phyloP scores from a whole-genome alignment of 805 yeast genomes.

The Starmerella apis region DNA sequence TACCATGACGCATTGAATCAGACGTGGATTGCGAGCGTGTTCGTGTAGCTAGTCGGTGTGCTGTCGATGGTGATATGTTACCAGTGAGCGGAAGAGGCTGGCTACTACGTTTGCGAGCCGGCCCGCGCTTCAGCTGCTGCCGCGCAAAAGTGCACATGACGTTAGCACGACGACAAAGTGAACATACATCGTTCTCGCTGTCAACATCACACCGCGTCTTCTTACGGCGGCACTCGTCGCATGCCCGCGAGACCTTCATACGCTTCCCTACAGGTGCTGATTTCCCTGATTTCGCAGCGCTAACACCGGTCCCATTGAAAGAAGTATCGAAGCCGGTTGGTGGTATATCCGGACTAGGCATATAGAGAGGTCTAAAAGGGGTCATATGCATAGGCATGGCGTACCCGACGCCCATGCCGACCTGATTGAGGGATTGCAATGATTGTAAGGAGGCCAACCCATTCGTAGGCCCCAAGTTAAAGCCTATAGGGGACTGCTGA shows the following conservation, averaged over 20 bases:
- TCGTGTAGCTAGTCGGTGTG: not conserved
- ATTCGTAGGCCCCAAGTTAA: not conserved
- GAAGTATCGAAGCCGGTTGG: not conserved
- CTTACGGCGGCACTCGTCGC: conserved; percentile 36
- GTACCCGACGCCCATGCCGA: conserved; percentile 3
- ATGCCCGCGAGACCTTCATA: conserved; percentile 27
- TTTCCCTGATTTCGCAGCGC: not conserved
- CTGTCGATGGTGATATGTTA: not conserved
- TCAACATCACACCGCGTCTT: conserved; percentile 37
- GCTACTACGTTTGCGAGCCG: conserved; percentile 40
- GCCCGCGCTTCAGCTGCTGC: conserved; percentile 53
- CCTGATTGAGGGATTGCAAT: not conserved
- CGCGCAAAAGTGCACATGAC: conserved; percentile 48
- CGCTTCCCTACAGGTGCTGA: conserved; percentile 20
- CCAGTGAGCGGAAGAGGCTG: conserved; percentile 2
- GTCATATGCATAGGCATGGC: conserved; percentile 6
- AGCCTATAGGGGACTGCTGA: not conserved
- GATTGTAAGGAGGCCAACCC: not conserved
- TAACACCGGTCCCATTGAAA: not conserved
- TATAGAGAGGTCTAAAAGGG: conserved; percentile 5
- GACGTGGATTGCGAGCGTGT: conserved; percentile 9
- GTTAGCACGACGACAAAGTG: conserved; percentile 43
- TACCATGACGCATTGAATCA: not conserved
- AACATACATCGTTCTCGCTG: conserved; percentile 33
- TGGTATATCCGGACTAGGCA: not conserved